Base-by-base conservation (phyloP, 1,284 basidiomycete species). In the Pterulicium gracile region DNA sequence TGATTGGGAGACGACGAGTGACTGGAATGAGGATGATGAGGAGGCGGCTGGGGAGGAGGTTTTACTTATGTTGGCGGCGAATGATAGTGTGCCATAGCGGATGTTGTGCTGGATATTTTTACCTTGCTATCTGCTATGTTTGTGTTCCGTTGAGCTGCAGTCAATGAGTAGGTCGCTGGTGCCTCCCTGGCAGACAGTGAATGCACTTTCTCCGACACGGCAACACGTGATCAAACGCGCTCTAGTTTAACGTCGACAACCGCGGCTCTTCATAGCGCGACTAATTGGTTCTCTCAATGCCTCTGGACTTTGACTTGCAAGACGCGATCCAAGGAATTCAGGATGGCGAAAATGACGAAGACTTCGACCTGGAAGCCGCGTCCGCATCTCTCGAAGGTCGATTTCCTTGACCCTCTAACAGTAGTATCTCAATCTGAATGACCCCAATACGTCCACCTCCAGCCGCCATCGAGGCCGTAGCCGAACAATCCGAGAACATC, bases 21-120 rank as follows among this genome's bases (percentile, higher is more conserved):
- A 92, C 61, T 84, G 88, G 75, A 89, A 88, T 57, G 86, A 89
- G 57, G 88, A 93, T 53, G 89, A 92, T 54, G 79, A 82, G 2
- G 85, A 89, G 49, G 81, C 80, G 1, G 75, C 77, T 21, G 60
- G 59, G 20, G 85, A 88, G 52, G 84, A 88, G 59, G 45, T 32
- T 13, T 15, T 18, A 17, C 36, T 39, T 7, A 39, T 39, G 36
- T 17, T 39, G 19, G 36, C 36, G 15, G 36, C 36, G 15, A 18
- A 39, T 10, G 36, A 39, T 17, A 18, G 19, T 39, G 36, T 39
- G 15, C 36, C 36, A 15, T 39, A 39, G 36, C n/a, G n/a, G 27
- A 10, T 32, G n/a, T 32, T 32, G 27, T 10, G n/a, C 27, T n/a
- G n/a, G n/a, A n/a, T n/a, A n/a, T n/a, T n/a, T n/a, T n/a, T n/a